Evolutionary conservation across 768 basidiomycete genomes (phyloP).

Genomic region (Flagelloscypha sp.): DNA sequence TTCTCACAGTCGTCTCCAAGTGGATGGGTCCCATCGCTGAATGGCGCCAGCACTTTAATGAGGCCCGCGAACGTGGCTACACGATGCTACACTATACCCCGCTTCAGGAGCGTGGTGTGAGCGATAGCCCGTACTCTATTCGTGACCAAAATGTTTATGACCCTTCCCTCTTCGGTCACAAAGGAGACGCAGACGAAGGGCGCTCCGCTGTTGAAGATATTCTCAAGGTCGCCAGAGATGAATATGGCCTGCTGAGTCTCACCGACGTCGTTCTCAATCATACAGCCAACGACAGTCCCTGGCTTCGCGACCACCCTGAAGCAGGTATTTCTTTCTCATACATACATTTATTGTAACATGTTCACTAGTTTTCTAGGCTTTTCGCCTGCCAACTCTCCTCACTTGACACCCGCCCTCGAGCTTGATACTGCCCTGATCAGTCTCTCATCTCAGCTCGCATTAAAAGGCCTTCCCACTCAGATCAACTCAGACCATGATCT

Average conservation of each 20-base stretch:
- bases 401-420: constrained; percentile 87
- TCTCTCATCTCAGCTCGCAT: constrained; percentile 60
- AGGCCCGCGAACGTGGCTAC: constrained; percentile 85
- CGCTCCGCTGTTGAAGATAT: constrained; percentile 51
- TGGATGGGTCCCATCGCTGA: constrained; percentile 87
- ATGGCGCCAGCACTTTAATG: constrained; percentile 76
- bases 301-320: constrained; percentile 92
- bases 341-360: not conserved
- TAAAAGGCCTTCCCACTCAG: constrained; percentile 62
- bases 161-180: constrained; percentile 50
- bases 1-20: constrained; percentile 89
- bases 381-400: constrained; percentile 85
- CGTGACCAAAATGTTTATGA: constrained; percentile 82
- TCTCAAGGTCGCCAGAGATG: constrained; percentile 63
- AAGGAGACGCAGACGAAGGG: constrained; percentile 41
- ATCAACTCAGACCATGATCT: constrained; percentile 65
- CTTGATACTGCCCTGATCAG: constrained; percentile 81
- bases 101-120: constrained; percentile 83
- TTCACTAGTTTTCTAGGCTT: constrained; percentile 48
- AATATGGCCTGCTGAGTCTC: constrained; percentile 82
- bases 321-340: constrained; percentile 51
- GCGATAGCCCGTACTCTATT: constrained; percentile 91
- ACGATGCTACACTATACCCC: constrained; percentile 99
- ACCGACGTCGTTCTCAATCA: constrained; percentile 98
- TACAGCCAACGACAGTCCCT: constrained; percentile 88